Evolutionary conservation across 768 basidiomycete genomes (phyloP), one percentile per base, ranked within the genome.

Genomic region (Heimioporus sp.): DNA sequence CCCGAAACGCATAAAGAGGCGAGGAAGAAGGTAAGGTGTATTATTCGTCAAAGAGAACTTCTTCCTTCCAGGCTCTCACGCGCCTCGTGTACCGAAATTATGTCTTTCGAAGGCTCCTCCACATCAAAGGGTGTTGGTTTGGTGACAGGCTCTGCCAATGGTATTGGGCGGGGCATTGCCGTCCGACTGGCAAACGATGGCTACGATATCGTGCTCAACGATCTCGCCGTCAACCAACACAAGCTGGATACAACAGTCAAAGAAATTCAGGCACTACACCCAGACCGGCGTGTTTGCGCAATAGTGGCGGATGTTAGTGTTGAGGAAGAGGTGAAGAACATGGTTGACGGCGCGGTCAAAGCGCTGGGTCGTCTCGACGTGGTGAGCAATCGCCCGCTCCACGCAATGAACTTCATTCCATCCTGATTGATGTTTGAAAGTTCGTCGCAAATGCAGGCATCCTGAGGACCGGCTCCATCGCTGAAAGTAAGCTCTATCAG

Each of bases 111-210:
- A 42, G 10, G 30, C 0, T 16, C 17, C n/a, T 19, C 56, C 10
- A 38, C n/a, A 3, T 51, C 57, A 8, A 71, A 66, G 49, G 67
- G 68, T 3, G 56, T 63, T 32, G 69, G 68, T 15, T 41, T 71
- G 13, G 62, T 71, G 40, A 70, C 68, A 7, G 69, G 70, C 30
- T 59, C 68, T 0, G 66, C 60, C 12, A 63, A 51, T 20, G 72
- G 65, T 10, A 73, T 74, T 17, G 73, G 73, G 9, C 63, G 63
- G 4, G 46, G 46, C 15, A 72, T 73, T 17, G 70, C 73, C 16
- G 51, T 73, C 19, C 59, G 65, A 34, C 69, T 74, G 15, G 73
- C 72, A 1, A 54, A 48, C 7, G 70, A 73, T 21, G 73, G 73
- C 0, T 71, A 66, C 35, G 68, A 73, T 24, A 46, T 74, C 12